Base-by-base conservation (phyloP, 2,329 filamentous ascomycete genomes). In the Chaetoscypha palmicola region DNA sequence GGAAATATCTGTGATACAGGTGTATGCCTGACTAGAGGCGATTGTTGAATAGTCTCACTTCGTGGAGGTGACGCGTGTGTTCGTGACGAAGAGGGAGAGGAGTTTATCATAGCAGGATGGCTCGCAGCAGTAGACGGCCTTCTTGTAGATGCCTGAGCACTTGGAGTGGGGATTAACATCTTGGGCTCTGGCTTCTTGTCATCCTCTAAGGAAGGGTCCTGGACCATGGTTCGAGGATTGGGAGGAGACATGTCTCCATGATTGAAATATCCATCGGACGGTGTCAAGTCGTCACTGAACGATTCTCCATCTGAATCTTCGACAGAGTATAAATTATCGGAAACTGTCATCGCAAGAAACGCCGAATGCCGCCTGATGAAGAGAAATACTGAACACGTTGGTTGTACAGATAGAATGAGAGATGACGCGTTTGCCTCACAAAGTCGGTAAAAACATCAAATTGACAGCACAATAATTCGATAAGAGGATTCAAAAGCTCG, bases 181-280 rank as follows among this genome's bases (percentile, higher is more conserved):
- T 58, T 60, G 21, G 45, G 37, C 28, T 56, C 55, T 41, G 51
- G 48, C 20, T 47, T 43, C 28, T 48, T 51, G 21, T 44, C 36
- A 20, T 56, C 48, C 21, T 52, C 48, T 20, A 55, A 20, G 14
- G 51, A 49, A 26, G 54, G 56, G 42, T 58, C 55, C n/a, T 48
- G 51, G 5, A 58, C 52, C 46, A 58, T 54, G 11, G 40, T 34
- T 22, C 46, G 41, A 36, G n/a, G n/a, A n/a, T n/a, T n/a, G n/a
- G n/a, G n/a, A n/a, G 41, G 33, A 16, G 49, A 40, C 23, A 49
- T 42, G 14, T 50, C 44, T 26, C 41, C 41, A n/a, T 41, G 49
- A 43, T 49, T 47, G 45, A 62, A 62, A 46, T 60, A 60, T 17
- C 59, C 58, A 56, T 60, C 52, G 11, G 50, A 45, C 9, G 59